These are phyloP conservation scores for Leucoagaricus sp. DNA, from an alignment of 1,284 basidiomycete genomes.

Conservation along the genomic window DNA sequence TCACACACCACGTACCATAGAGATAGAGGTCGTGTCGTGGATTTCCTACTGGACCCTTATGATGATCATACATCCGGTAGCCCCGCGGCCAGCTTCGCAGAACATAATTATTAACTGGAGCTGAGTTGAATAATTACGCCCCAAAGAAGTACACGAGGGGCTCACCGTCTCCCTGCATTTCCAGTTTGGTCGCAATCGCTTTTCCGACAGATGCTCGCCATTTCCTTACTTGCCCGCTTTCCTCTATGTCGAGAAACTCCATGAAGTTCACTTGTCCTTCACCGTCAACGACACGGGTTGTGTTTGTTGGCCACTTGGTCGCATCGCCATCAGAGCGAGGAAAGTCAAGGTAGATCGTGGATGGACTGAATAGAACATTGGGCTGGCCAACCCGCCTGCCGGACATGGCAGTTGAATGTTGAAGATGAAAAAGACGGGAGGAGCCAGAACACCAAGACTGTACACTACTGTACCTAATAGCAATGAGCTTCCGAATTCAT, in stretches of 20 bases:
- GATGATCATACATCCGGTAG: slow-evolving; percentile 75
- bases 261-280: slow-evolving; percentile 73
- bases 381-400: slow-evolving; percentile 27
- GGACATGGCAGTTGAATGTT: slow-evolving; percentile 6
- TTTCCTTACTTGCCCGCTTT: slow-evolving; percentile 45
- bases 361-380: slow-evolving; percentile 41
- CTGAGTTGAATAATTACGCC: not conserved
- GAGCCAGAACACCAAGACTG: too few species aligned
- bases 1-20: slow-evolving; percentile 49
- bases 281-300: slow-evolving; percentile 47
- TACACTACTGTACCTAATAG: too few species aligned
- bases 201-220: slow-evolving; percentile 64
- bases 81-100: slow-evolving; percentile 64
- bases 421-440: not conserved
- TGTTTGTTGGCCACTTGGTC: slow-evolving; percentile 56
- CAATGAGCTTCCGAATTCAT: too few species aligned
- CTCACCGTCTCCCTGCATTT: slow-evolving; percentile 46
- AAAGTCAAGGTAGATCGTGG: slow-evolving; percentile 60
- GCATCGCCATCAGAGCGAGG: slow-evolving; percentile 59
- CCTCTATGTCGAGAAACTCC: slow-evolving; percentile 50
- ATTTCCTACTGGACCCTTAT: slow-evolving; percentile 54
- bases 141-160: not conserved
- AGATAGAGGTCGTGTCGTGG: slow-evolving; percentile 80
- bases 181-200: slow-evolving; percentile 54
- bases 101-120: slow-evolving; percentile 55